Evolutionary conservation across 495 filamentous ascomycete genomes (phyloP), one percentile per base, ranked within the genome.

Genomic region (Aspergillus bridgeri): DNA sequence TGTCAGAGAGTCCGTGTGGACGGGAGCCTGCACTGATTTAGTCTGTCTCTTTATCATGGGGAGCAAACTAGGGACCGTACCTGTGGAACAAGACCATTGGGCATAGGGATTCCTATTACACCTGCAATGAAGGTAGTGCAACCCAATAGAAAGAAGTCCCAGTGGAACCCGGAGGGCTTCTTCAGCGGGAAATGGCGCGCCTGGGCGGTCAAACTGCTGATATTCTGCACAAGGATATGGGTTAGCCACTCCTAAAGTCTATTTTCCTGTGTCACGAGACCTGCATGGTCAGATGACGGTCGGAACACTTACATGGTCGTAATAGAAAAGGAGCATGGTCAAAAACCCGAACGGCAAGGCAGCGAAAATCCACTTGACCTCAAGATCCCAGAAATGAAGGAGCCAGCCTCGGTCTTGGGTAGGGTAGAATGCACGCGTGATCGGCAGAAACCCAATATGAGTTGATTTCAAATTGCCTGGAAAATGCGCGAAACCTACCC

Each of bases 91-190:
- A 96, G 83, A 3, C 90, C 91, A 67, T 94, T 94, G 23, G 90
- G 91, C 59, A 90, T 86, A n/a, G 91, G 90, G 19, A 94, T 79
- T 0, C 91, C 90, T 11, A 92, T 75, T 7, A 95, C 74, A 5
- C 90, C 91, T 17, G 86, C 83, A 23, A 93, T 68, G 54, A 86
- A 87, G 0, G 90, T 92, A 11, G 91, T 94, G 22, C 88, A 74
- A 19, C 90, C 90, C 3, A 94, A 83, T 48, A 94, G 83, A 76
- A 94, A 93, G 55, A 95, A 72, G 67, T 93, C 90, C 89, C 90
- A 95, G 76, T 93, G 90, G 69, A 95, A 95, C 27, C 90, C 90
- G 21, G 89, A 87, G 3, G 91, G 91, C 59, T 95, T 95, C 21
- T 79, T 79, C 23, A 94, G 80, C 3, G 90, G 90, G 67, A 93